These are phyloP conservation scores for Triticum monococcum DNA, from an alignment of 176 grass and related monocot genomes.

Conservation along the genomic window DNA sequence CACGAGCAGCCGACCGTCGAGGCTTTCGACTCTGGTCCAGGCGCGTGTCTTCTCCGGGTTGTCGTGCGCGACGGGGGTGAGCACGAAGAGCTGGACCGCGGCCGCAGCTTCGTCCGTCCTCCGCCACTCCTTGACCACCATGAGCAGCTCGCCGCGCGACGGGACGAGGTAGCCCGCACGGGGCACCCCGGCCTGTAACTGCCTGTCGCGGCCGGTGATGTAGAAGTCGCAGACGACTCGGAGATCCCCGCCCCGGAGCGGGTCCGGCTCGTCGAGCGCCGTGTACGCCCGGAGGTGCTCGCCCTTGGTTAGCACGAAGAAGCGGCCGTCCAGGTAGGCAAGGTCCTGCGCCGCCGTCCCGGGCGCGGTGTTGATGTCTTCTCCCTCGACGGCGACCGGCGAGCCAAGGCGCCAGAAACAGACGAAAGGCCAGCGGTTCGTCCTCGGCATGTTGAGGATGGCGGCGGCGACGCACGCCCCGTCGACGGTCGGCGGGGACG, in stretches of 20 bases:
- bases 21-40: background rate
- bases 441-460: background rate
- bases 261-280: background rate
- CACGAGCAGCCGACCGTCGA: background rate
- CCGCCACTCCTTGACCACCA: conserved; percentile 1
- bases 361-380: background rate
- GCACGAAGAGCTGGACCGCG: background rate
- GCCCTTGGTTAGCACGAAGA: background rate
- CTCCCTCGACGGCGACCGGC: background rate
- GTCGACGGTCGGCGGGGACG: background rate
- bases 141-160: background rate
- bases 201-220: background rate
- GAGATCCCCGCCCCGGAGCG: background rate
- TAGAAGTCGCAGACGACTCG: background rate
- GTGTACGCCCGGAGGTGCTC: background rate
- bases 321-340: background rate
- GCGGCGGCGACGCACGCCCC: background rate
- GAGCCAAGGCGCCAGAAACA: conserved; percentile 1
- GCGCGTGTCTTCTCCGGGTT: background rate
- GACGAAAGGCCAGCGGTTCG: background rate
- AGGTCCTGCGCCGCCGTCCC: background rate
- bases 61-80: background rate
- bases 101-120: background rate
- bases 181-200: no score
- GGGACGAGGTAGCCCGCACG: background rate